Percentiles rank a stretch among this genome's conserved stretches.
Conservation (phyloP, 2,329 filamentous ascomycete species). For the Aciculosporium take region DNA sequence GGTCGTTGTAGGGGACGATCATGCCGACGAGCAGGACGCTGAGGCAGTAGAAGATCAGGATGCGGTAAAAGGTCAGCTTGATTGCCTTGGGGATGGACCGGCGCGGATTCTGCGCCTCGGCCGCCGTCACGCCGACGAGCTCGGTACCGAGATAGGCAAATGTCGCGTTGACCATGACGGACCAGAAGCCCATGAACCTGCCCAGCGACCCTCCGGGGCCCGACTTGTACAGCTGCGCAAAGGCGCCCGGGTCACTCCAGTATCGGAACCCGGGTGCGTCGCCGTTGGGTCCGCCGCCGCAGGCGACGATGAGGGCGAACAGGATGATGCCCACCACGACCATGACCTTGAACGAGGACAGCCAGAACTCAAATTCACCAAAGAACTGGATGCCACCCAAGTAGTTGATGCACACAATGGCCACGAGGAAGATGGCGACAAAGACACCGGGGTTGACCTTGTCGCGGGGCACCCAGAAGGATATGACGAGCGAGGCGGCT, state of each 20-base stretch:
- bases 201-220: slow-evolving; percentile 20
- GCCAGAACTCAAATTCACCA: slow-evolving; percentile 50
- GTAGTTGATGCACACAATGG: slow-evolving; percentile 53
- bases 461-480: slow-evolving; percentile 56
- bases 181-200: slow-evolving; percentile 51
- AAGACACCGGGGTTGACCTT: slow-evolving; percentile 64
- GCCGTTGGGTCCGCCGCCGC: slow-evolving; percentile 50
- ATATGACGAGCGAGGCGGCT: slow-evolving; percentile 63
- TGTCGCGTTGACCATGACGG: slow-evolving; percentile 58
- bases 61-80: slow-evolving; percentile 69
- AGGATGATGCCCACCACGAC: slow-evolving; percentile 53
- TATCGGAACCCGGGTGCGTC: slow-evolving; percentile 52
- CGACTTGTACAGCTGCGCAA: slow-evolving; percentile 16
- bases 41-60: slow-evolving; percentile 65
- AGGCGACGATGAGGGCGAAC: slow-evolving; percentile 46
- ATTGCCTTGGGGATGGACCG: slow-evolving; percentile 64
- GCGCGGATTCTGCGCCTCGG: slow-evolving; percentile 66
- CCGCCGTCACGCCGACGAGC: slow-evolving; percentile 63
- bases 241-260: slow-evolving; percentile 45
- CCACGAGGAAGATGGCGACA: slow-evolving; percentile 55
- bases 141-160: slow-evolving; percentile 71
- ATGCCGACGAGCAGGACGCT: slow-evolving; percentile 63
- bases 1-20: slow-evolving; percentile 58
- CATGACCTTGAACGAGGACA: slow-evolving; percentile 52
- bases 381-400: slow-evolving; percentile 48